These are phyloP conservation scores for Mortierella sp. DNA, from an alignment of 371 early-diverging fungal species.

Conservation along the genomic window DNA sequence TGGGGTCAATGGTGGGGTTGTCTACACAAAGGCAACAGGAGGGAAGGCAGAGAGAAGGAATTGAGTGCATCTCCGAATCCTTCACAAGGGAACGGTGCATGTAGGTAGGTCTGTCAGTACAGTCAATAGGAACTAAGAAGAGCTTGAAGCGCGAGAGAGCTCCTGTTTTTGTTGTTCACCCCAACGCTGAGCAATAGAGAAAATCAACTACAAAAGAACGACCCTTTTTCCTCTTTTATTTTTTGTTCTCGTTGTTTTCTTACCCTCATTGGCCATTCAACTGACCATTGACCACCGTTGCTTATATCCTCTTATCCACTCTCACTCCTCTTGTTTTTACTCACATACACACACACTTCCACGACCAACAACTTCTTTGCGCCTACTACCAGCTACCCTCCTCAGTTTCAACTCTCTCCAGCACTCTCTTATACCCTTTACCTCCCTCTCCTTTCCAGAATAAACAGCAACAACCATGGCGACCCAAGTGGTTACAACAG, in stretches of 20 bases:
- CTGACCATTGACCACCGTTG: slow-evolving; percentile 3
- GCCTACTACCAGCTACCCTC: neutral
- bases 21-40: neutral
- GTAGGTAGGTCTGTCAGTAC: neutral
- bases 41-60: neutral
- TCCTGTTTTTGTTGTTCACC: neutral
- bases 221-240: neutral
- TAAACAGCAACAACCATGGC: slow-evolving; percentile 7
- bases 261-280: slow-evolving; percentile 10
- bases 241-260: neutral
- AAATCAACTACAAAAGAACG: neutral
- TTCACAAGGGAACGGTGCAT: neutral
- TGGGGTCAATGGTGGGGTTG: neutral
- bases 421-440: neutral
- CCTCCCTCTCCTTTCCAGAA: neutral
- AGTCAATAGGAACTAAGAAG: neutral
- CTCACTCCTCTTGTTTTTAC: neutral
- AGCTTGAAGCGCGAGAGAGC: too few species aligned
- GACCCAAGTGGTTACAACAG: slow-evolving; percentile 35
- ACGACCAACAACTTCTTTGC: neutral
- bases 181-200: neutral
- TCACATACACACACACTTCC: neutral
- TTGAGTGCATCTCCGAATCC: neutral
- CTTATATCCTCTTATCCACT: neutral
- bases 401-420: neutral